A percentile compares a stretch with the other conserved stretches of the same genome.
These are phyloP conservation scores for Laetiporus sulphureus DNA, from an alignment of 1,284 basidiomycete genomes.

Conservation along the genomic window DNA sequence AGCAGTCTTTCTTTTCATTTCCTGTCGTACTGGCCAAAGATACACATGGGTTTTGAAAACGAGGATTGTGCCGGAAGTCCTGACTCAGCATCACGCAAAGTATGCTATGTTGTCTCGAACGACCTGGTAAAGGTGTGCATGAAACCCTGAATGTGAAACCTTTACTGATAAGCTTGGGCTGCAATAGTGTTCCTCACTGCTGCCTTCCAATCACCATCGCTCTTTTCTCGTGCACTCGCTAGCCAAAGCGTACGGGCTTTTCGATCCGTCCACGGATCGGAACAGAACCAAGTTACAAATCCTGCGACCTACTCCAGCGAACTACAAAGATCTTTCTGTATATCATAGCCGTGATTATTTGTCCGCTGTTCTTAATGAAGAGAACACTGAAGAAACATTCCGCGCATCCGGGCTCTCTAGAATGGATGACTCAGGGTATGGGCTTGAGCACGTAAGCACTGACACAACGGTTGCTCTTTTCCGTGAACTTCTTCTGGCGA, in stretches of 20 bases:
- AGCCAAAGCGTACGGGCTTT: slow-evolving; percentile 49
- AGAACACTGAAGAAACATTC: slow-evolving; percentile 18
- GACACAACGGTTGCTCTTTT: neutral
- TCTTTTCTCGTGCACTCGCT: slow-evolving; percentile 78
- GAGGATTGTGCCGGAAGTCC: too few relatives aligned
- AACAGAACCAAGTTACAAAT: slow-evolving; percentile 29
- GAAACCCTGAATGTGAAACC: slow-evolving; percentile 1
- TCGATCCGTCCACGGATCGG: slow-evolving; percentile 29
- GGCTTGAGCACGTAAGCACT: slow-evolving; percentile 56
- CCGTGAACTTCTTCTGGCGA: neutral
- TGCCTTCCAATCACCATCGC: slow-evolving; percentile 82
- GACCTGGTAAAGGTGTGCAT: slow-evolving; percentile 41
- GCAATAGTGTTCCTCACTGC: slow-evolving; percentile 51
- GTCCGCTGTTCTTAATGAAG: slow-evolving; percentile 41
- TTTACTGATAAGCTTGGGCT: neutral
- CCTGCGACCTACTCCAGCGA: slow-evolving; percentile 47
- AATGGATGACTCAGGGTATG: slow-evolving; percentile 37
- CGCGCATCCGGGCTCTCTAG: neutral
- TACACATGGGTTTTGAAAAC: too few relatives aligned
- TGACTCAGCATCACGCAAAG: too few relatives aligned
- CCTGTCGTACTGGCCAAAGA: too few relatives aligned
- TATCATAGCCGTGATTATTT: slow-evolving; percentile 58
- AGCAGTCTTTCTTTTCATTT: too few relatives aligned
- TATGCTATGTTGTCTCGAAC: slow-evolving; percentile 59
- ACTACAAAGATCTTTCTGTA: slow-evolving; percentile 40